phyloP scores from a whole-genome alignment of 2,329 filamentous ascomycete species.

The Beauveria varroae region DNA sequence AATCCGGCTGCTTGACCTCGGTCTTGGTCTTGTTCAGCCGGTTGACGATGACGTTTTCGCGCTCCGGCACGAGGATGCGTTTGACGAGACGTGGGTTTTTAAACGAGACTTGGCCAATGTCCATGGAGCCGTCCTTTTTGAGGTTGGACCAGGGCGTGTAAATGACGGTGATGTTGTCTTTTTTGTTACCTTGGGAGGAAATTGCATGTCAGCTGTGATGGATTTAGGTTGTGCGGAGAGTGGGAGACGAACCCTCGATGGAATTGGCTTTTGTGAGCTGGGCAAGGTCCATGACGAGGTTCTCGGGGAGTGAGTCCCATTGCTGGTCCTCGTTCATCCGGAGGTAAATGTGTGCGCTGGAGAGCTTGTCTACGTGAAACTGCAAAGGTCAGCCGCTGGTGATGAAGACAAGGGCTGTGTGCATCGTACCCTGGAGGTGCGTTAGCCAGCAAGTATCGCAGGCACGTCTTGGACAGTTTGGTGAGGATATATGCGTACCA shows the following conservation, averaged over 20 bases:
- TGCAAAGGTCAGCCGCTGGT: slow-evolving; percentile 24
- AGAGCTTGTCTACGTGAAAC: slow-evolving; percentile 98
- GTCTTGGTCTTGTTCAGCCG: slow-evolving; percentile 95
- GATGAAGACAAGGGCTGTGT: not conserved
- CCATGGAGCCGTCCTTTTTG: slow-evolving; percentile 93
- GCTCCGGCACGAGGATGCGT: slow-evolving; percentile 67
- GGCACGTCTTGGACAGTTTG: not conserved
- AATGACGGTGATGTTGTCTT: slow-evolving; percentile 92
- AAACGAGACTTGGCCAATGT: slow-evolving; percentile 88
- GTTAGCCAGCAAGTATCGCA: not conserved
- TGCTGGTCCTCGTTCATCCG: slow-evolving; percentile 68
- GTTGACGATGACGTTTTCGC: slow-evolving; percentile 90
- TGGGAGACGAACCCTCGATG: slow-evolving; percentile 64
- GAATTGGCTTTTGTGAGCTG: slow-evolving; percentile 98
- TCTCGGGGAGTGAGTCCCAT: slow-evolving; percentile 75
- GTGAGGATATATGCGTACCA: slow-evolving; percentile 51
- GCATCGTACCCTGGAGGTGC: slow-evolving; percentile 20
- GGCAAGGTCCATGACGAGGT: slow-evolving; percentile 78
- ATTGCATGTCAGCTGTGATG: no score
- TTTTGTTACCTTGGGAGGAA: slow-evolving; percentile 67
- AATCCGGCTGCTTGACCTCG: slow-evolving; percentile 72
- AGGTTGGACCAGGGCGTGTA: slow-evolving; percentile 98
- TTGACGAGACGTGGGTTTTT: slow-evolving; percentile 68
- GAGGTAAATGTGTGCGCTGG: slow-evolving; percentile 92
- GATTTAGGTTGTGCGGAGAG: not conserved